These are phyloP conservation scores for Trametes gibbosa DNA, from an alignment of 768 basidiomycete genomes.

Conservation along the genomic window DNA sequence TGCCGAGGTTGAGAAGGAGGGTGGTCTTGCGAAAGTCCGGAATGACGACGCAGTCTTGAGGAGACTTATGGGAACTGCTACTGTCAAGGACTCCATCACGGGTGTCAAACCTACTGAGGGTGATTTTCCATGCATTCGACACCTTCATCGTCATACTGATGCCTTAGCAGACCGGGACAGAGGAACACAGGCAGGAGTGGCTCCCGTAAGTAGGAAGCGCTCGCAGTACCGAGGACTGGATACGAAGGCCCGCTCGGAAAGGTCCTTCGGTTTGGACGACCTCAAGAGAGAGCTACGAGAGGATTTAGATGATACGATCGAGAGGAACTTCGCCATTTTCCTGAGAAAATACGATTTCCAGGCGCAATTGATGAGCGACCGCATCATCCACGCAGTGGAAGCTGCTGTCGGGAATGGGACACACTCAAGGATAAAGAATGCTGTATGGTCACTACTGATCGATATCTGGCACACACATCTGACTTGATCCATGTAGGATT, in stretches of 20 bases:
- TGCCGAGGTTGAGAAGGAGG: background rate
- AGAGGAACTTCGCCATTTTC: conserved; percentile 1
- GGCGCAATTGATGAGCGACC: background rate
- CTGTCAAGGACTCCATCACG: background rate
- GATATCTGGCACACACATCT: no score
- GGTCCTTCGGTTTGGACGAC: background rate
- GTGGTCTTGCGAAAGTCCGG: background rate
- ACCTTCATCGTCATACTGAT: no score
- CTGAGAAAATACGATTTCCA: conserved; percentile 2
- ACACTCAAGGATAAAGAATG: background rate
- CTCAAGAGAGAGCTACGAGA: conserved; percentile 7
- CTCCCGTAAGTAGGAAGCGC: no score
- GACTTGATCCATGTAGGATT: no score
- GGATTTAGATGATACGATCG: background rate
- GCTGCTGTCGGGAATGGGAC: background rate
- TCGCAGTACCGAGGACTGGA: no score
- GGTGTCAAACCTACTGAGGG: no score
- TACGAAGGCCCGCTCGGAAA: background rate
- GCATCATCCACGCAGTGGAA: background rate
- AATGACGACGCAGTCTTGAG: background rate
- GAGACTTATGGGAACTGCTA: no score
- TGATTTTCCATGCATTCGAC: no score
- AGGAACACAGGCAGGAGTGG: background rate
- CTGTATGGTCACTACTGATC: no score
- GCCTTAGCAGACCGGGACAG: background rate